Conservation (phyloP, 768 basidiomycete genomes). For the Tephrocybe sp. region DNA sequence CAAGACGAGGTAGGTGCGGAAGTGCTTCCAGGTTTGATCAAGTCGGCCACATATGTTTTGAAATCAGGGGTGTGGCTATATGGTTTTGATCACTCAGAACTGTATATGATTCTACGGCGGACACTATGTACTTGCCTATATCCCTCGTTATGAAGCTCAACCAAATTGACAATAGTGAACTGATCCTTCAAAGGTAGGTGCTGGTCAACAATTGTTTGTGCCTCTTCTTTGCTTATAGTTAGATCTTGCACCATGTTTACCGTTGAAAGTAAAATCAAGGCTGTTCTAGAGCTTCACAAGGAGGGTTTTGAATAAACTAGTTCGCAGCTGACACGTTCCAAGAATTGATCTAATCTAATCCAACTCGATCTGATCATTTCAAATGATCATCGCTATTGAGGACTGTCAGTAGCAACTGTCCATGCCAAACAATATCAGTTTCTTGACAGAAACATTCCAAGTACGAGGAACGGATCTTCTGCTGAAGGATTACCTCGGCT, state of each 20-base stretch:
- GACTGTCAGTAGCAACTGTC: too few species aligned
- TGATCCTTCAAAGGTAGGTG: constrained; percentile 11
- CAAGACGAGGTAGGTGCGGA: constrained; percentile 17
- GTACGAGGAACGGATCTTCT: too few species aligned
- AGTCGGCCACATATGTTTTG: constrained; percentile 19
- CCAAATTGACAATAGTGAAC: constrained; percentile 10
- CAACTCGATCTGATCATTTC: background rate
- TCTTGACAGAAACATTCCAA: too few species aligned
- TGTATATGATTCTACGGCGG: background rate
- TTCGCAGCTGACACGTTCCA: too few species aligned
- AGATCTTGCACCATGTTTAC: background rate
- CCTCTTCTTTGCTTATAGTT: constrained; percentile 14
- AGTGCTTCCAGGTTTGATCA: constrained; percentile 10
- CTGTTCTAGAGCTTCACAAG: too few species aligned
- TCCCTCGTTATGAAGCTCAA: constrained; percentile 14
- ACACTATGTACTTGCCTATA: constrained; percentile 19
- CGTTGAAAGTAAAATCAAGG: background rate
- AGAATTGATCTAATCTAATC: too few species aligned
- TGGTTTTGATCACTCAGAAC: background rate
- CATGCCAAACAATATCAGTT: too few species aligned
- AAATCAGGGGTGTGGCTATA: constrained; percentile 17
- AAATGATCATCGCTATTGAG: too few species aligned
- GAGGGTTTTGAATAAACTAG: too few species aligned
- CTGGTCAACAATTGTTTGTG: constrained; percentile 15
- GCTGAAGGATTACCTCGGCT: too few species aligned